Percentiles rank a stretch among this genome's conserved stretches.
Conservation (phyloP, 1,284 basidiomycete genomes). For the Stygiomarasmius scandens region DNA sequence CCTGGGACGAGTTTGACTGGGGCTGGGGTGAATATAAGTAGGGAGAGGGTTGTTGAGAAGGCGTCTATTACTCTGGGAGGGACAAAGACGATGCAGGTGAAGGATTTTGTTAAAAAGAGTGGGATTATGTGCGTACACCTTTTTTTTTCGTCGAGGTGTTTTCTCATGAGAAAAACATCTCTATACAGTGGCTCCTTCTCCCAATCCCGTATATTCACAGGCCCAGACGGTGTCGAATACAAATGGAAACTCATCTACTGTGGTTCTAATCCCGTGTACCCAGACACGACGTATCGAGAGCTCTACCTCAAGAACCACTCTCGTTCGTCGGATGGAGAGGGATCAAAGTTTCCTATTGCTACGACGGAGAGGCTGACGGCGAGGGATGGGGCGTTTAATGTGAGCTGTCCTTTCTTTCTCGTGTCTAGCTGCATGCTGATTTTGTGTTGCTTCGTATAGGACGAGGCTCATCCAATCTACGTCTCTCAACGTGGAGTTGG, state of each 20-base stretch:
- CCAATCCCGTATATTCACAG: constrained; percentile 16
- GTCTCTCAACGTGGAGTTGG: constrained; percentile 18
- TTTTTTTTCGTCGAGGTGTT: not conserved
- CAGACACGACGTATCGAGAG: constrained; percentile 19
- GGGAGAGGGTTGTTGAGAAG: constrained; percentile 3
- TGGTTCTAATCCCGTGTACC: constrained; percentile 18
- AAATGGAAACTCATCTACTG: constrained; percentile 22
- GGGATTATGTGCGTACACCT: constrained; percentile 5
- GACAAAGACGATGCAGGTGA: constrained; percentile 3
- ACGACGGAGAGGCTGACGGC: constrained; percentile 17
- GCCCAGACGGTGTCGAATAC: constrained; percentile 20
- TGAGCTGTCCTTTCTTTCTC: not conserved
- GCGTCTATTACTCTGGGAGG: constrained; percentile 8
- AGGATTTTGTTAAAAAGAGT: constrained; percentile 11
- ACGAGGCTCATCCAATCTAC: constrained; percentile 21
- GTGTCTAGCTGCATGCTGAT: not conserved
- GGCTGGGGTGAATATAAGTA: not conserved
- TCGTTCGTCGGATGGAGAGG: not conserved
- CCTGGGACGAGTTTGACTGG: not conserved
- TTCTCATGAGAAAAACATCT: no score
- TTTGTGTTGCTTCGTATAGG: constrained; percentile 9
- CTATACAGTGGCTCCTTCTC: not conserved
- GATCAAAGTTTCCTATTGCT: constrained; percentile 16
- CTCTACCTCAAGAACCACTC: constrained; percentile 16
- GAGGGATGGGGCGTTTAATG: constrained; percentile 16